Evolutionary conservation across 2,329 filamentous ascomycete genomes (phyloP).

Genomic region (Hymenoscyphus linearis): DNA sequence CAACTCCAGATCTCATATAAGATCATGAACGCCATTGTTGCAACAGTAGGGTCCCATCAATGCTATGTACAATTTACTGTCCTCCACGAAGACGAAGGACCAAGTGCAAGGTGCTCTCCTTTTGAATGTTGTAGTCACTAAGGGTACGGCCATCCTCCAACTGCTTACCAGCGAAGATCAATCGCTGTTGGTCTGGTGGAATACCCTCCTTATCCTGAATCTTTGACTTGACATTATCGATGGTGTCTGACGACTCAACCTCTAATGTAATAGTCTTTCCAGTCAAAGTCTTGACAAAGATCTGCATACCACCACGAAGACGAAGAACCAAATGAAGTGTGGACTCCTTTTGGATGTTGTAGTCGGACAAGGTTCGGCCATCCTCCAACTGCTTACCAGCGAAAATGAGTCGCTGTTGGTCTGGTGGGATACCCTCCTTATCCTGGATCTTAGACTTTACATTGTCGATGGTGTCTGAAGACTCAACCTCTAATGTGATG

Average conservation of each 20-base stretch:
- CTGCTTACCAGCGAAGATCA: constrained; percentile 68
- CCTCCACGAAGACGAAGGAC: constrained; percentile 68
- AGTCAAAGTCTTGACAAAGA: constrained; percentile 66
- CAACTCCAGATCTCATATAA: constrained; percentile 7
- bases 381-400: constrained; percentile 70
- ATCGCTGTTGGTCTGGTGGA: constrained; percentile 63
- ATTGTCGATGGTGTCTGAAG: constrained; percentile 65
- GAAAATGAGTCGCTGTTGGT: constrained; percentile 67
- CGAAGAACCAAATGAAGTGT: constrained; percentile 67
- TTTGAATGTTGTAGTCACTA: constrained; percentile 82
- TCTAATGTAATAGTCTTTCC: constrained; percentile 67
- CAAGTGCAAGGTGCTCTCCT: constrained; percentile 66
- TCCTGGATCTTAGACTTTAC: constrained; percentile 68
- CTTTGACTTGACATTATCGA: constrained; percentile 67
- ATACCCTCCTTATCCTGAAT: constrained; percentile 70
- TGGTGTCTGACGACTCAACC: constrained; percentile 64
- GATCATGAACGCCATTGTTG: constrained; percentile 24
- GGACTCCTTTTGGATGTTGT: constrained; percentile 81
- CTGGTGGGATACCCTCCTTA: constrained; percentile 66
- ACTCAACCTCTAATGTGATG: constrained; percentile 63
- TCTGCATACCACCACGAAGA: constrained; percentile 69
- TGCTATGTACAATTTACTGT: constrained; percentile 34
- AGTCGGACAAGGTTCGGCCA: constrained; percentile 75
- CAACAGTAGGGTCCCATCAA: constrained; percentile 6
- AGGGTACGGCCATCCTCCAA: constrained; percentile 71